phyloP scores from a whole-genome alignment of 179 eudicot genomes.

The Silene coronaria region DNA sequence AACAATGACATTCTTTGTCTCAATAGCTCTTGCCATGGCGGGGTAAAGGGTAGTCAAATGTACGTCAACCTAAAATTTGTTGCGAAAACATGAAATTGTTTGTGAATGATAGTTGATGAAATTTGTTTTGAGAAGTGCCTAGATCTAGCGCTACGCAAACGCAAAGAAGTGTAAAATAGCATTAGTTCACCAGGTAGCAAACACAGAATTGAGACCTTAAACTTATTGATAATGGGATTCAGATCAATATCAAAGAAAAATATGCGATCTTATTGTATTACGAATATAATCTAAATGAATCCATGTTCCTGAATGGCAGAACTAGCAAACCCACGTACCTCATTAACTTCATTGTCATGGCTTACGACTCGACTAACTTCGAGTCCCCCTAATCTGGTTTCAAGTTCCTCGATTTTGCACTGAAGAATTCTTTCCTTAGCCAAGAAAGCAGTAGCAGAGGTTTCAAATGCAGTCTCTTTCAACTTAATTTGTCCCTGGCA shows the following conservation, averaged over 20 bases:
- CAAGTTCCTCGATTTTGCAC: conserved; percentile 58
- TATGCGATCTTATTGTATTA: background rate
- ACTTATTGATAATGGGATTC: background rate
- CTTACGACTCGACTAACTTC: conserved; percentile 21
- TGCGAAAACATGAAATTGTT: background rate
- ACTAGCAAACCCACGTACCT: conserved; percentile 26
- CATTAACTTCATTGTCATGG: conserved; percentile 20
- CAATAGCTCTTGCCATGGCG: background rate
- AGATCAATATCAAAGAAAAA: background rate
- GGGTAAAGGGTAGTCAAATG: background rate
- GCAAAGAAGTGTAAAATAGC: too few species aligned
- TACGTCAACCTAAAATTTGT: background rate
- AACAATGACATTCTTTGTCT: too few species aligned
- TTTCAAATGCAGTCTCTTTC: conserved; percentile 63
- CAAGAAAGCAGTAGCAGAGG: conserved; percentile 52
- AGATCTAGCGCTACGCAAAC: background rate
- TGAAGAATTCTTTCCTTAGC: conserved; percentile 61
- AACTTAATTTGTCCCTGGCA: conserved; percentile 64
- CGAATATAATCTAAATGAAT: background rate
- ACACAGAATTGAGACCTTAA: background rate
- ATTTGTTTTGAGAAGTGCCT: background rate
- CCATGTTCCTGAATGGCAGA: conserved; percentile 18
- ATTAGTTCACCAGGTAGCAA: background rate
- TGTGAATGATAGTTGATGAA: background rate
- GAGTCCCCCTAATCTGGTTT: conserved; percentile 41